Conservation (phyloP, 164 flowering plant genomes). For the Protea cynaroides region DNA sequence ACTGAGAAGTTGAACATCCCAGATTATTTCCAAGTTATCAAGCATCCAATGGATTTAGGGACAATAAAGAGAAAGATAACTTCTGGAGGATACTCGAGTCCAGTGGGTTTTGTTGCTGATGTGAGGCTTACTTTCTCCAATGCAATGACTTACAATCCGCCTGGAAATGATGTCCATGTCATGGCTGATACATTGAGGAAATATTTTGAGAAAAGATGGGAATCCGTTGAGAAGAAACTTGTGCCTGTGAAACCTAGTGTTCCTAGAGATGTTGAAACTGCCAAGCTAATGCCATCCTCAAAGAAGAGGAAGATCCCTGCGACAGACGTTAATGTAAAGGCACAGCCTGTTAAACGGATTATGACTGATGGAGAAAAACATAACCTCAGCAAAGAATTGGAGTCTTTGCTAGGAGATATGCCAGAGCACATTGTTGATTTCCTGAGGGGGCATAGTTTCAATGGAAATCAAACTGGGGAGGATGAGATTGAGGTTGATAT, state of each 20-base stretch:
- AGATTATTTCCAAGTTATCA: conserved; percentile 64
- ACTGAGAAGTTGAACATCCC: conserved; percentile 63
- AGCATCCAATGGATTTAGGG: conserved; percentile 88
- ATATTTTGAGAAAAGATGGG: conserved; percentile 74
- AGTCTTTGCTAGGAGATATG: conserved; percentile 42
- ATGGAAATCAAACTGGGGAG: conserved; percentile 37
- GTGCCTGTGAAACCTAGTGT: conserved; percentile 22
- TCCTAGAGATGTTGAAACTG: conserved; percentile 24
- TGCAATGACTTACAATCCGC: conserved; percentile 78
- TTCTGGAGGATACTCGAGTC: conserved; percentile 44
- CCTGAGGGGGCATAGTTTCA: conserved; percentile 44
- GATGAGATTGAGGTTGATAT: conserved; percentile 90
- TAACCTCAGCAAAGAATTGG: conserved; percentile 54
- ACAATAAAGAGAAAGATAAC: conserved; percentile 50
- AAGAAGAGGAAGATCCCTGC: conserved; percentile 39
- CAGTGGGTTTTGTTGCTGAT: conserved; percentile 60
- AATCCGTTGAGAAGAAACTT: conserved; percentile 65
- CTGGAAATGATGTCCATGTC: conserved; percentile 55
- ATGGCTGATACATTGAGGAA: conserved; percentile 62
- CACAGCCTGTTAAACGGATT: conserved; percentile 24
- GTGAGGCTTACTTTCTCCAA: conserved; percentile 78
- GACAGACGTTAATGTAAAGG: conserved; percentile 23
- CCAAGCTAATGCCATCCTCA: conserved; percentile 18
- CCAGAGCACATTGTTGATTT: conserved; percentile 68
- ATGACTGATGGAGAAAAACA: conserved; percentile 64